These are phyloP conservation scores for Sporodiniella umbellata DNA, from an alignment of 371 early-diverging fungal species.

Conservation along the genomic window DNA sequence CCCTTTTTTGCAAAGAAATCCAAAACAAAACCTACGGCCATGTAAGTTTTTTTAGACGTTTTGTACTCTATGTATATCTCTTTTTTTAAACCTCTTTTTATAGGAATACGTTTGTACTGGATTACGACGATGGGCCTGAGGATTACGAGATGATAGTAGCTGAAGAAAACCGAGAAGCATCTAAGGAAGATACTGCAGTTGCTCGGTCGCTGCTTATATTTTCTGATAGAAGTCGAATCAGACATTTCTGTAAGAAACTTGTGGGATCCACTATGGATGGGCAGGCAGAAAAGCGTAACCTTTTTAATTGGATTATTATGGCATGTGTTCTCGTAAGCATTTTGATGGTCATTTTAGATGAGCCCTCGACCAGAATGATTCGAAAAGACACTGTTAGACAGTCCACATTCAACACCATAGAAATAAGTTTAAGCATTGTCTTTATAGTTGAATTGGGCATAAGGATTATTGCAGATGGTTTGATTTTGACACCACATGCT, in stretches of 20 bases:
- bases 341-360: constrained; percentile 53
- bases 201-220: constrained; percentile 34
- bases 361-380: constrained; percentile 46
- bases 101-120: constrained; percentile 16
- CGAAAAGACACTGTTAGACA: constrained; percentile 27
- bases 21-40: constrained; percentile 10
- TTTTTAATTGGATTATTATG: constrained; percentile 63
- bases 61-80: background rate
- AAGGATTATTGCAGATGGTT: constrained; percentile 55
- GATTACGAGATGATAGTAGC: constrained; percentile 43
- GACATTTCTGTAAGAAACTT: constrained; percentile 36
- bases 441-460: constrained; percentile 51
- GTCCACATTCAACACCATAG: constrained; percentile 37
- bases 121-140: constrained; percentile 21
- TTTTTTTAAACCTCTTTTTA: background rate
- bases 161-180: constrained; percentile 43
- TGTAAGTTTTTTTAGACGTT: constrained; percentile 5
- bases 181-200: constrained; percentile 15
- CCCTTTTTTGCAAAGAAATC: constrained; percentile 12
- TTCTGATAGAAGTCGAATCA: constrained; percentile 29
- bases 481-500: constrained; percentile 46
- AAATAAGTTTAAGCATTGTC: constrained; percentile 40
- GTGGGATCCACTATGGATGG: constrained; percentile 36
- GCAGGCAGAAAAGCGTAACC: constrained; percentile 34
- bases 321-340: constrained; percentile 55